phyloP scores from a whole-genome alignment of 306 rosid species.

The Malus fusca region DNA sequence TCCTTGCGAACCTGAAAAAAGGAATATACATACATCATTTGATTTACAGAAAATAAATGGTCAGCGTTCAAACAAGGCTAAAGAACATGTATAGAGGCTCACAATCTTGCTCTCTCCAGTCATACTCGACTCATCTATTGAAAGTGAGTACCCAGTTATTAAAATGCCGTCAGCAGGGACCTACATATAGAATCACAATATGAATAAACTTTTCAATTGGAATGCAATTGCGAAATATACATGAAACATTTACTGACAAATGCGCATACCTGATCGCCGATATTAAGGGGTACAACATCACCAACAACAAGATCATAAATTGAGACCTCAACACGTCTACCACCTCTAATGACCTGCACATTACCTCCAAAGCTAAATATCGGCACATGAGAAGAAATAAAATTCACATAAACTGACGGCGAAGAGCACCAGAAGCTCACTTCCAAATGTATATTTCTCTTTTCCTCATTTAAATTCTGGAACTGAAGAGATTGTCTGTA shows the following conservation, averaged over 20 bases:
- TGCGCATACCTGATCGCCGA: conserved; percentile 68
- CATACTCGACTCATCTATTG: conserved; percentile 94
- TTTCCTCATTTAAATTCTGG: conserved; percentile 82
- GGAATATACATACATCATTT: background rate
- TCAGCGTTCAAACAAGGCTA: background rate
- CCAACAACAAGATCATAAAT: conserved; percentile 90
- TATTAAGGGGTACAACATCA: conserved; percentile 81
- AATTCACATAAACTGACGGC: background rate
- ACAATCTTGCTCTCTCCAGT: conserved; percentile 97
- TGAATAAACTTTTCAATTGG: conserved; percentile 2
- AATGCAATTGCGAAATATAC: conserved; percentile 9
- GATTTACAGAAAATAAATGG: background rate
- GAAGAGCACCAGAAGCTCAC: conserved; percentile 26
- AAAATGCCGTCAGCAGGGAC: conserved; percentile 93
- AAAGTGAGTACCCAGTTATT: conserved; percentile 75
- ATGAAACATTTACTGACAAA: conserved; percentile 6
- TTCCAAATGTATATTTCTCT: conserved; percentile 87
- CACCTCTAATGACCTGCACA: conserved; percentile 74
- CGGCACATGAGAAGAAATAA: background rate
- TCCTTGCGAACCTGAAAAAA: conserved; percentile 54
- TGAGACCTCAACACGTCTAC: conserved; percentile 80
- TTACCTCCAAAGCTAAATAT: conserved; percentile 6
- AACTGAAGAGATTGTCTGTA: conserved; percentile 96
- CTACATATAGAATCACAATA: conserved; percentile 27
- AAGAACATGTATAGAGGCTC: conserved; percentile 28